Base-by-base conservation (phyloP, 257 asterid genomes). In the Nicotiana tomentosiformis region DNA sequence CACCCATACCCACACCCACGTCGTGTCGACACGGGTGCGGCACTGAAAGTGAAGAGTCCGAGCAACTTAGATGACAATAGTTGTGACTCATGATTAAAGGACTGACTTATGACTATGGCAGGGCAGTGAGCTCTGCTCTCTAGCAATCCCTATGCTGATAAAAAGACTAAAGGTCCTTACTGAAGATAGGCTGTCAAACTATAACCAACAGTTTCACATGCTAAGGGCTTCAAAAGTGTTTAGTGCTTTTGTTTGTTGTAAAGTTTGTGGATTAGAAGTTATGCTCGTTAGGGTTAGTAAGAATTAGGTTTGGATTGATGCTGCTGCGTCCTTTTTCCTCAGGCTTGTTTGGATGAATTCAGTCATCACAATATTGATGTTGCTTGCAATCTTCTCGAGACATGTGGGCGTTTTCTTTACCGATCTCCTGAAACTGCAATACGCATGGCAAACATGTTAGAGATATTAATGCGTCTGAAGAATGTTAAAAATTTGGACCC, bases 311-410 rank as follows among this genome's bases (percentile, higher is more conserved):
- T 87, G 64, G 29, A 16, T 35, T 83, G 77, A 68, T 61, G 49
- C 16, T 23, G 18, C 62, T 51, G 43, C 2, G 43, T 77, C 84
- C 62, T 56, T 14, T 68, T n/a, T 80, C 77, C 37, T 81, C 94
- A 96, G 99, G 92, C 97, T 84, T 96, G 99, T 86, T 90, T 96
- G 84, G 99, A 96, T 88, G 99, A 96, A 88, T 96, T 94, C 90
- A 90, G 96, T 69, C 98, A 96, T 88, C 99, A 96, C 89, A 96
- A 93, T 81, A 90, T 96, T 78, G 99, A 96, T 81, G 98, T 93
- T 56, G 98, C 98, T 70, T 96, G 98, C 93, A 96, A 96, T 91
- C 99, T 96, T 83, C 97, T 96, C 66, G 99, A 96, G 93, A 96
- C 98, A 7, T 94, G 99, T 87, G 99, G 99, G 68, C 99, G 98